Conservation (phyloP, 352 stramenopile genomes). For the Aphanomyces cochlioides region DNA sequence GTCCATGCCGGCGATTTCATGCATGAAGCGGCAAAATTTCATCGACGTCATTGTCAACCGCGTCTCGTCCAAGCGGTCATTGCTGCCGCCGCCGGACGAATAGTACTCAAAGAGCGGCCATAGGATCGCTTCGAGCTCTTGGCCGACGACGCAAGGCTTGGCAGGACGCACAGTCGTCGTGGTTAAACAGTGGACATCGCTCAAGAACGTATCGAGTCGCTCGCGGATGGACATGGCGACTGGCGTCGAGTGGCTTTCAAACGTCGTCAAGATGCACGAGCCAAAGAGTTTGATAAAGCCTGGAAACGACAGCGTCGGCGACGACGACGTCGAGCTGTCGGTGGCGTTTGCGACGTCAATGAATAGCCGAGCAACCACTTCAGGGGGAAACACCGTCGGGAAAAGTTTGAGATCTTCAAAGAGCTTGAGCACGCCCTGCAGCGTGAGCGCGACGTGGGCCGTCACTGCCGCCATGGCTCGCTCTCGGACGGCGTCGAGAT, state of each 20-base stretch:
- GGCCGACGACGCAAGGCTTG: constrained; percentile 51
- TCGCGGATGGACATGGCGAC: constrained; percentile 49
- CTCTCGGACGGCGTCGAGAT: not conserved
- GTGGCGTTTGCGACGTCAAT: not conserved
- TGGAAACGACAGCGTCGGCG: constrained; percentile 39
- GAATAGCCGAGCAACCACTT: constrained; percentile 52
- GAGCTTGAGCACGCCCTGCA: constrained; percentile 44
- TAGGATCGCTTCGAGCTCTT: constrained; percentile 62
- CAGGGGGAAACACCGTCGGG: constrained; percentile 47
- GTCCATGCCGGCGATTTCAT: constrained; percentile 50
- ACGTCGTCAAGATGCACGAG: constrained; percentile 57
- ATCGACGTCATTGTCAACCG: constrained; percentile 47
- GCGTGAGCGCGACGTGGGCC: constrained; percentile 29
- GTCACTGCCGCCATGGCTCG: not conserved
- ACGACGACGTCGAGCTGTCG: not conserved
- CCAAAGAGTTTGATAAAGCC: constrained; percentile 58
- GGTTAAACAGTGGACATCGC: constrained; percentile 53
- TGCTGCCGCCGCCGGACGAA: constrained; percentile 29
- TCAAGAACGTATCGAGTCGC: constrained; percentile 64
- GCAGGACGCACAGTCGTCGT: constrained; percentile 33
- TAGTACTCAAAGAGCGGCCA: constrained; percentile 85
- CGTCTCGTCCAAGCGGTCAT: constrained; percentile 31
- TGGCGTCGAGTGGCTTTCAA: constrained; percentile 31
- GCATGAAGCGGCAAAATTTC: constrained; percentile 60
- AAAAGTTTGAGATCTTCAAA: constrained; percentile 62